phyloP scores from a whole-genome alignment of 2,329 filamentous ascomycete species.

The Claviceps humidiphila region DNA sequence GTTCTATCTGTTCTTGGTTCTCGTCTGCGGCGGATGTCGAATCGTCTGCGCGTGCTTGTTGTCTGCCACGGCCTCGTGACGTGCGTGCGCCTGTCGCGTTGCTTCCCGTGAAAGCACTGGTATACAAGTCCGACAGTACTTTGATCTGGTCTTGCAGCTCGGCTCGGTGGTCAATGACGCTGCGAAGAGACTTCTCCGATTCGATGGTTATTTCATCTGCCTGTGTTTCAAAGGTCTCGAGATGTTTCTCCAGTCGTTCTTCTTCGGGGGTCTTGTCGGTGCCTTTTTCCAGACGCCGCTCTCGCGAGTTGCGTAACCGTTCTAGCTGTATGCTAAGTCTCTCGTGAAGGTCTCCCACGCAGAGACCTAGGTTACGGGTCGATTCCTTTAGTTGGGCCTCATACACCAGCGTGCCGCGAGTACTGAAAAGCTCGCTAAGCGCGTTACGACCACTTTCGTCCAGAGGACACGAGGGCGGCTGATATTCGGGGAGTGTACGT shows the following conservation, averaged over 20 bases:
- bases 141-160: slow-evolving; percentile 35
- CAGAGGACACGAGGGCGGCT: slow-evolving; percentile 34
- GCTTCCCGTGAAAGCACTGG: slow-evolving; percentile 11
- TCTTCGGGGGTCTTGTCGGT: slow-evolving; percentile 23
- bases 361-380: slow-evolving; percentile 28
- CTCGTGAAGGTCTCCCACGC: slow-evolving; percentile 38
- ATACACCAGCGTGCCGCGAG: slow-evolving; percentile 28
- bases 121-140: slow-evolving; percentile 24
- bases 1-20: slow-evolving; percentile 5
- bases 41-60: slow-evolving; percentile 4
- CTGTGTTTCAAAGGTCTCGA: slow-evolving; percentile 24
- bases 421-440: slow-evolving; percentile 29
- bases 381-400: slow-evolving; percentile 33
- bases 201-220: slow-evolving; percentile 29
- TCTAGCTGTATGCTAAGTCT: slow-evolving; percentile 23
- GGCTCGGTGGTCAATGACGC: slow-evolving; percentile 34
- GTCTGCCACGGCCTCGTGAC: slow-evolving; percentile 6
- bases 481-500: slow-evolving; percentile 33
- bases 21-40: slow-evolving; percentile 7
- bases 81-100: slow-evolving; percentile 6
- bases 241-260: slow-evolving; percentile 24
- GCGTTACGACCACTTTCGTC: slow-evolving; percentile 23
- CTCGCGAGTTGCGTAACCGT: slow-evolving; percentile 17
- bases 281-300: slow-evolving; percentile 25
- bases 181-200: slow-evolving; percentile 33